Evolutionary conservation across 139 green algal species (phyloP).

Genomic region (Ettlia oleoabundans): DNA sequence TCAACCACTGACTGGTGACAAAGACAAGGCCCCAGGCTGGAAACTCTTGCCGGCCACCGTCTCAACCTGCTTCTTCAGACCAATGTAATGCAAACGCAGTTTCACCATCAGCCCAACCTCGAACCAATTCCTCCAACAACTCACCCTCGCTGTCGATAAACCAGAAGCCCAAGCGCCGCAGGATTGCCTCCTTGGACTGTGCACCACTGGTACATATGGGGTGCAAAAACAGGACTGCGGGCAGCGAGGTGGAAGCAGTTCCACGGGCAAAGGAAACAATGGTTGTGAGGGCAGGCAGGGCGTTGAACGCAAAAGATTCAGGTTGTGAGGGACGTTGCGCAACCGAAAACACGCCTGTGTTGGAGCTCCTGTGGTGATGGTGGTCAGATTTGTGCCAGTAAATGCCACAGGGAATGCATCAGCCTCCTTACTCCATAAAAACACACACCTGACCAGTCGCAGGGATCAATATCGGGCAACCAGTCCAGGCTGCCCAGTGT

Average conservation of each 20-base stretch:
- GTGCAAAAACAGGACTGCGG: slow-evolving; percentile 25
- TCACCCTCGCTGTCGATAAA: slow-evolving; percentile 14
- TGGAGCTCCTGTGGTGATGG: too few species aligned
- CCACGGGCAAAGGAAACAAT: too few species aligned
- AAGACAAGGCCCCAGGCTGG: neutral
- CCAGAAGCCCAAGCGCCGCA: neutral
- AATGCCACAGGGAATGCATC: too few species aligned
- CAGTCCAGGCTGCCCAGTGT: slow-evolving; percentile 6
- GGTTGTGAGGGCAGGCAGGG: neutral
- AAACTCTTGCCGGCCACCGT: neutral
- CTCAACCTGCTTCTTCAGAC: neutral
- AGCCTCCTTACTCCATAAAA: too few species aligned
- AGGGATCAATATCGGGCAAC: neutral
- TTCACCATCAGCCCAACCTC: too few species aligned
- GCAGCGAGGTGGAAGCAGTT: too few species aligned
- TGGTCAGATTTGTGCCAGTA: too few species aligned
- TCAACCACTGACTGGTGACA: too few species aligned
- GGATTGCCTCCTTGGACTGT: neutral
- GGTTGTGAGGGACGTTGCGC: too few species aligned
- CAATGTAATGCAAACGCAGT: neutral
- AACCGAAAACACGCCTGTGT: too few species aligned
- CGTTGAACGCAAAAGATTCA: too few species aligned
- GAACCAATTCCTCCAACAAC: neutral
- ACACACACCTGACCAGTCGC: slow-evolving; percentile 17
- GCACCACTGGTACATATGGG: slow-evolving; percentile 4